phyloP scores from a whole-genome alignment of 306 rosid genomes.

The Alnus glutinosa region DNA sequence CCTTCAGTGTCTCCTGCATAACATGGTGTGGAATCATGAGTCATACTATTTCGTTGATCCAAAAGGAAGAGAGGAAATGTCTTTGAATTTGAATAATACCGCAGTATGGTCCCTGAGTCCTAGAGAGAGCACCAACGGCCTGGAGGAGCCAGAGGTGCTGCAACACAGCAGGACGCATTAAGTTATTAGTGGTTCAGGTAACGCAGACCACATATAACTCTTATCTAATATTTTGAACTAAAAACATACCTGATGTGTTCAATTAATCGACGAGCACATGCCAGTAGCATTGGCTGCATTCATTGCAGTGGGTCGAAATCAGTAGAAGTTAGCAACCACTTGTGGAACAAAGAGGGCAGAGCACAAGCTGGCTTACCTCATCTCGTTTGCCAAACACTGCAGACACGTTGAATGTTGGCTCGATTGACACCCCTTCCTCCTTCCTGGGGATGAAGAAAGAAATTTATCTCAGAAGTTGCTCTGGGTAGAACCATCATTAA shows the following conservation, averaged over 20 bases:
- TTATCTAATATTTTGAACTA: not conserved
- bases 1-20: slow-evolving; percentile 84
- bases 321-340: not conserved
- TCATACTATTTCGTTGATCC: not conserved
- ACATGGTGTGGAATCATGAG: slow-evolving; percentile 7
- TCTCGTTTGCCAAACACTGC: slow-evolving; percentile 89
- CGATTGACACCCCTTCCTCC: slow-evolving; percentile 77
- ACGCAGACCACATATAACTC: not conserved
- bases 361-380: slow-evolving; percentile 56
- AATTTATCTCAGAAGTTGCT: slow-evolving; percentile 23
- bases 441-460: slow-evolving; percentile 51
- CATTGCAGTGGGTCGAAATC: slow-evolving; percentile 11
- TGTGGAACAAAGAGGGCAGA: not conserved
- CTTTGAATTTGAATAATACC: slow-evolving; percentile 36
- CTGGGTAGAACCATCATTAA: slow-evolving; percentile 11
- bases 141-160: slow-evolving; percentile 68
- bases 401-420: slow-evolving; percentile 82
- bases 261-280: slow-evolving; percentile 86
- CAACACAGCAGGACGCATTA: slow-evolving; percentile 15
- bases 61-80: not conserved
- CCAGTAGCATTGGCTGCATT: slow-evolving; percentile 80
- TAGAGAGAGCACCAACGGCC: slow-evolving; percentile 75
- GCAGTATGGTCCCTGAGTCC: slow-evolving; percentile 89
- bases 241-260: slow-evolving; percentile 67
- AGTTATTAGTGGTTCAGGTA: not conserved